A percentile compares a stretch with the other conserved stretches of the same genome.
phyloP scores from a whole-genome alignment of 148 eudicot species.

The Arbutus unedo region DNA sequence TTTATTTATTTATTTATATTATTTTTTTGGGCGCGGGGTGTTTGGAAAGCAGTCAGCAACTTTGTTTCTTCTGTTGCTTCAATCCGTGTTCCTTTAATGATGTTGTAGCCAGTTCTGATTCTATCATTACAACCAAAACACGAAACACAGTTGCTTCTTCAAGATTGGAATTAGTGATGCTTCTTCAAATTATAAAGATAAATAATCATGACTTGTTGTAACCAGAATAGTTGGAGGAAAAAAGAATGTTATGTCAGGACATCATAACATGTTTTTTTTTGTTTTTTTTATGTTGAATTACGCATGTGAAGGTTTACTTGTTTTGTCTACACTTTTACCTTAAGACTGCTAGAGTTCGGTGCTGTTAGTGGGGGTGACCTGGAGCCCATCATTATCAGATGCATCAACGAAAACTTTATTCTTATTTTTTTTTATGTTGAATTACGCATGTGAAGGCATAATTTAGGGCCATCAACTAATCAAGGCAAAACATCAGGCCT shows the following conservation, averaged over 20 bases:
- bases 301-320: not conserved
- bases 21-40: not conserved
- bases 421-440: not conserved
- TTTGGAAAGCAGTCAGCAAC: not conserved
- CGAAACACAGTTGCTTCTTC: not conserved
- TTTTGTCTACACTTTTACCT: not conserved
- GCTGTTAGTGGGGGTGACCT: not conserved
- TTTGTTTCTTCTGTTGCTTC: not conserved
- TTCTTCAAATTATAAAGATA: not conserved
- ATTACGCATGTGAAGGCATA: not conserved
- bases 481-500: not conserved
- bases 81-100: not conserved
- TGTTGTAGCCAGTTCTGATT: not conserved
- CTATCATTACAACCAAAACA: not conserved
- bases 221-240: not conserved
- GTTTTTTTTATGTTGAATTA: not conserved
- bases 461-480: not conserved
- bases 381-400: not conserved
- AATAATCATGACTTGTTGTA: not conserved
- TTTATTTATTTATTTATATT: too few species aligned
- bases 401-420: not conserved
- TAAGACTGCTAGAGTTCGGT: not conserved
- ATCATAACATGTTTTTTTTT: too few species aligned
- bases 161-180: conserved; percentile 8
- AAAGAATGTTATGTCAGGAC: not conserved